phyloP scores from a whole-genome alignment of 2,329 filamentous ascomycete species.

The Teratosphaeria nubilosa region DNA sequence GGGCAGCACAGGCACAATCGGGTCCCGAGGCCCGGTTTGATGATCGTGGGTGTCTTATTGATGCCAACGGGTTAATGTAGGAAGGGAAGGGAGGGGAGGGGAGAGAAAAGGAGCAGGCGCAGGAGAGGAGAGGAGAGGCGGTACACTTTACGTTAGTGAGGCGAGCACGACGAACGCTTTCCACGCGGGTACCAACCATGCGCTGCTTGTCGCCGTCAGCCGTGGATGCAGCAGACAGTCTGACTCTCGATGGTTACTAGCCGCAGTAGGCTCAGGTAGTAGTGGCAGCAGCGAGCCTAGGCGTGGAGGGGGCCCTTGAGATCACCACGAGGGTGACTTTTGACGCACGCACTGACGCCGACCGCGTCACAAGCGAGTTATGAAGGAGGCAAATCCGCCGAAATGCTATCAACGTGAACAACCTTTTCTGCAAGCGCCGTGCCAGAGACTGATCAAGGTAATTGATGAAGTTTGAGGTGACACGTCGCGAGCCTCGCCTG shows the following conservation, averaged over 20 bases:
- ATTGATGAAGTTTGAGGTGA: not conserved
- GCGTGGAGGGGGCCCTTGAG: not conserved
- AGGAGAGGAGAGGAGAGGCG: not conserved
- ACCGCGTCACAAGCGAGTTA: not conserved
- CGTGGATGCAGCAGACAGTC: not conserved
- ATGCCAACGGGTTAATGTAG: not conserved
- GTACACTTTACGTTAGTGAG: not conserved
- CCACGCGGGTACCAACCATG: not conserved
- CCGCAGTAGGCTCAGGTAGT: not conserved
- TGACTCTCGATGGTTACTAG: not conserved
- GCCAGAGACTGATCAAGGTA: not conserved
- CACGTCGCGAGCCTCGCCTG: not conserved
- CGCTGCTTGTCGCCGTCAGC: not conserved
- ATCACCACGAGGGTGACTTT: not conserved
- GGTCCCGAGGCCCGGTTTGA: not conserved
- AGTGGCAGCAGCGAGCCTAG: not conserved
- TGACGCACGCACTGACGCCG: not conserved
- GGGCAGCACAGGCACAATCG: not conserved
- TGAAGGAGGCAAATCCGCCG: not conserved
- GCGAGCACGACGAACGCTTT: not conserved
- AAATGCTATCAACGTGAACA: not conserved
- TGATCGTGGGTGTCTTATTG: not conserved
- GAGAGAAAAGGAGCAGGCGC: not conserved
- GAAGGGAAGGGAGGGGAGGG: not conserved
- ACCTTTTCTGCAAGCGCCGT: not conserved